Evolutionary conservation across 306 rosid species (phyloP).

Genomic region (Quercus parvula): DNA sequence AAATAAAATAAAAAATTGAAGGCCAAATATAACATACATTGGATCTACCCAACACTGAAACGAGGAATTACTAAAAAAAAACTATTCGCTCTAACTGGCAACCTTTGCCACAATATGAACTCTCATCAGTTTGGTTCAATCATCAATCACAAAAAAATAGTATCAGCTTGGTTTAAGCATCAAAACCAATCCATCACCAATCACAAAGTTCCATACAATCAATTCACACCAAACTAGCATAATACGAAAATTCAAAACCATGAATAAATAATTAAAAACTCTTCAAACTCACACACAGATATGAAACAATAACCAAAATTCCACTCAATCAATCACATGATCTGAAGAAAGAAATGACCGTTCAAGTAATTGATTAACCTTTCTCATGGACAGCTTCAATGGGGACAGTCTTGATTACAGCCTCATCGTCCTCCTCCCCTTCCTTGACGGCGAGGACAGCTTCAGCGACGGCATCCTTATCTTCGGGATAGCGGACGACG

Average conservation of each 20-base stretch:
- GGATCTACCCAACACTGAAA: background rate
- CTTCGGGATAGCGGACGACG: slow-evolving; percentile 89
- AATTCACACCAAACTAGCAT: background rate
- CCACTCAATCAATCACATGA: too few species aligned
- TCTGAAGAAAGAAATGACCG: background rate
- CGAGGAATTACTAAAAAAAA: background rate
- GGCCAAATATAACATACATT: background rate
- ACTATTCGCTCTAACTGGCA: background rate
- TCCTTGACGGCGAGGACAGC: slow-evolving; percentile 39
- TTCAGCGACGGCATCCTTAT: slow-evolving; percentile 42
- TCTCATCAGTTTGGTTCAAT: background rate
- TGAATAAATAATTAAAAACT: background rate
- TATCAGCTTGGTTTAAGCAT: too few species aligned
- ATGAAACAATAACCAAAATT: background rate
- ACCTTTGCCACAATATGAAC: background rate
- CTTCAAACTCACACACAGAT: background rate
- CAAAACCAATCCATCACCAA: background rate
- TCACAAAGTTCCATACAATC: background rate
- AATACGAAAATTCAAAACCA: background rate
- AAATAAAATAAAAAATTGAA: background rate
- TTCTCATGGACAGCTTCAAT: slow-evolving; percentile 33
- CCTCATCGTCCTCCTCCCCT: slow-evolving; percentile 36
- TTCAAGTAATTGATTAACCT: slow-evolving; percentile 40
- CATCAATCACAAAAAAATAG: too few species aligned
- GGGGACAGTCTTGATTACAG: slow-evolving; percentile 33